Conservation (phyloP, 345 rosid genomes). For the Ceriops tagal region DNA sequence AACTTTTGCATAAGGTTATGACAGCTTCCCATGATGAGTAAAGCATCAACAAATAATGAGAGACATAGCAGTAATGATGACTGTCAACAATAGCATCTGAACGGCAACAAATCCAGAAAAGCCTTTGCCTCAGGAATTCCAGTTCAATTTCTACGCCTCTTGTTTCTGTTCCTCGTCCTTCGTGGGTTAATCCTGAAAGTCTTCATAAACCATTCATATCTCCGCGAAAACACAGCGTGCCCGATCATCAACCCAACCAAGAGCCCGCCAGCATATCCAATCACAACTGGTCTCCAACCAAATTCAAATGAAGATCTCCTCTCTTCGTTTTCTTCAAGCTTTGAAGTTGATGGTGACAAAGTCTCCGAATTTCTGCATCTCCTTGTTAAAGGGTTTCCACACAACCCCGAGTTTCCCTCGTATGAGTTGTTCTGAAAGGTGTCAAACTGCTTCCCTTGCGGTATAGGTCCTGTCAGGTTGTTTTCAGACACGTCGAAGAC, state of each 20-base stretch:
- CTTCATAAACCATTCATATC: neutral
- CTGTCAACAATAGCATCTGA: neutral
- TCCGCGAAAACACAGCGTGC: neutral
- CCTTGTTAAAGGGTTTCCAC: neutral
- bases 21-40: too few species aligned
- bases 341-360: neutral
- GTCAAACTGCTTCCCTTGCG: constrained; percentile 4
- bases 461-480: neutral
- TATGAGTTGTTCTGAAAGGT: neutral
- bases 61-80: neutral
- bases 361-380: neutral
- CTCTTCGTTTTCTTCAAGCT: too few species aligned
- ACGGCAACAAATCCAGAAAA: too few species aligned
- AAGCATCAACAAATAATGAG: too few species aligned
- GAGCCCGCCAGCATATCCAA: neutral
- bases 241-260: neutral
- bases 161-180: neutral
- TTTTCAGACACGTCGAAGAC: neutral
- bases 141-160: neutral
- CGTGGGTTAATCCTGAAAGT: neutral
- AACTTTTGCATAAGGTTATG: too few species aligned
- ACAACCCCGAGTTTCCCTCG: neutral
- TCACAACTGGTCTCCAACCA: neutral
- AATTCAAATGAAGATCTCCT: neutral
- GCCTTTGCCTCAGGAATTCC: neutral